Evolutionary conservation across 2,329 filamentous ascomycete species (phyloP), one percentile per base, ranked within the genome.

Genomic region (Ophiostoma angusticollis): DNA sequence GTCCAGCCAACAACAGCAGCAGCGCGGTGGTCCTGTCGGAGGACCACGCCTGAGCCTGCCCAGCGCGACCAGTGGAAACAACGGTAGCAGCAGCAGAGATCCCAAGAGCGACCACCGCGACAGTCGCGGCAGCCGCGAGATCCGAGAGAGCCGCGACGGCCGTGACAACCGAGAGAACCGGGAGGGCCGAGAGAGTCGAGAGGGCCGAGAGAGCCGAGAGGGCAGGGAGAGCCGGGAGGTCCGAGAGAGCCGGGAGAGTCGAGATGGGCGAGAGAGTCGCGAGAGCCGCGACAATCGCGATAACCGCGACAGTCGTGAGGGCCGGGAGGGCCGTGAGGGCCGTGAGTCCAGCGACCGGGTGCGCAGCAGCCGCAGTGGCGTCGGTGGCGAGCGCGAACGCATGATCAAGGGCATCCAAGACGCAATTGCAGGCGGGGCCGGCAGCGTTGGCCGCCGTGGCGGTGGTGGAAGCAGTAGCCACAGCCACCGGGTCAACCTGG

Each of bases 331-430:
- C n/a, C n/a, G n/a, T n/a, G n/a, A n/a, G n/a, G n/a, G 6, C 11
- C 25, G 25, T 13, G 25, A 28, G 11, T 13, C 19, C 8, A 52
- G 53, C 16, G 62, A 67, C 21, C 56, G 63, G 39, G 54, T 54
- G 33, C 53, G 52, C 21, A 44, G 48, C 8, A 50, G 67, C 22
- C 61, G 65, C 12, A 12, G 21, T n/a, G n/a, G n/a, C n/a, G n/a
- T n/a, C n/a, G n/a, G n/a, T n/a, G n/a, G n/a, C 24, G 34, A 40
- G n/a, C 38, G 38, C 14, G 59, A 64, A 42, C 62, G 73, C 41
- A 71, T 78, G 48, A 58, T 79, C 22, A 67, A 67, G 11, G 68
- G 70, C 32, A 78, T 80, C 43, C 53, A 69, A 49, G 47, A 62
- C 51, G 59, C 60, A 52, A 55, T 51, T 17, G 59, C 56, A 22